Conservation (phyloP, 306 rosid genomes). For the Chamaecrista fasciculata region DNA sequence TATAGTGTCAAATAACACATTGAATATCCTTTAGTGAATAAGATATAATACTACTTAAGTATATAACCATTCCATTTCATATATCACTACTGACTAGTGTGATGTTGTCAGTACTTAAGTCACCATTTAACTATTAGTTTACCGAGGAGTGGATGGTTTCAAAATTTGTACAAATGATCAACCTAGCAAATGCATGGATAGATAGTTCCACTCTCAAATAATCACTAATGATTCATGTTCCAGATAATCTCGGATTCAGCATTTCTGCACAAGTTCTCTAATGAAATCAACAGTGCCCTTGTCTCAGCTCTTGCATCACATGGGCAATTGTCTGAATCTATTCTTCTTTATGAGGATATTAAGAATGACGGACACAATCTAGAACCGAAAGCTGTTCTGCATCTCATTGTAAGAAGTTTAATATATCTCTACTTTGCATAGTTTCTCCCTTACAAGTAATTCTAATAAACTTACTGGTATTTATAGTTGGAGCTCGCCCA, state of each 20-base stretch:
- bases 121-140: too few species aligned
- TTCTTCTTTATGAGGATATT: conserved; percentile 50
- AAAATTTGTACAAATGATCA: too few species aligned
- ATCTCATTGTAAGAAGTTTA: conserved; percentile 63
- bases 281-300: conserved; percentile 73
- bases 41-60: too few species aligned
- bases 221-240: conserved; percentile 14
- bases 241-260: conserved; percentile 56
- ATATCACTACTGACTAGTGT: too few species aligned
- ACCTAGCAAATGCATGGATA: too few species aligned
- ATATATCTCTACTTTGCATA: conserved; percentile 2
- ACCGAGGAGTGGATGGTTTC: too few species aligned
- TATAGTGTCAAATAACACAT: too few species aligned
- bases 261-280: conserved; percentile 43
- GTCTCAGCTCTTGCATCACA: conserved; percentile 69
- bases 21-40: too few species aligned
- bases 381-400: conserved; percentile 68
- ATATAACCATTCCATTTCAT: too few species aligned
- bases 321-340: conserved; percentile 64
- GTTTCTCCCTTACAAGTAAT: neutral
- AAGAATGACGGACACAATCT: conserved; percentile 58
- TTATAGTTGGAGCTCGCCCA: conserved; percentile 53
- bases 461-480: neutral
- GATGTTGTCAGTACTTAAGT: too few species aligned
- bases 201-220: too few species aligned